Evolutionary conservation across 2,329 filamentous ascomycete species (phyloP).

Genomic region (Scedosporium boydii): DNA sequence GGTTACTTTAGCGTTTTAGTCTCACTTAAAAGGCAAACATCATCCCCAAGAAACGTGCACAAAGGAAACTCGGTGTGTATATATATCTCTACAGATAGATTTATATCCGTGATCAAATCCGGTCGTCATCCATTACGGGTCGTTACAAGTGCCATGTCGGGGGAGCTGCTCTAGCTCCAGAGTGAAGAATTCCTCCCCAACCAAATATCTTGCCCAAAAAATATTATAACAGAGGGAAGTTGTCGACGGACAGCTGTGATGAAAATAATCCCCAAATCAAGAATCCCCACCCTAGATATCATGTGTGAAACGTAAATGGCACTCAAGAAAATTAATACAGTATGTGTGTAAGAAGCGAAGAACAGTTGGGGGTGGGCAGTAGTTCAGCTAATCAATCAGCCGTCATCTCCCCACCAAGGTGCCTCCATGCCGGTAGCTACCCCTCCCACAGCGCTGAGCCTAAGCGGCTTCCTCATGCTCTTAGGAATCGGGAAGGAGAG

Average conservation of each 20-base stretch:
- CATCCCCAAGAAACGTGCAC: background rate
- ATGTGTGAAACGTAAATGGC: background rate
- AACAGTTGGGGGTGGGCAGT: background rate
- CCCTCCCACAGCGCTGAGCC: constrained; percentile 30
- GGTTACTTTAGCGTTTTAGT: background rate
- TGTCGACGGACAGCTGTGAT: constrained; percentile 4
- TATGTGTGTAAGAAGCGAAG: constrained; percentile 5
- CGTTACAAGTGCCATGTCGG: background rate
- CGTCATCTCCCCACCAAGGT: constrained; percentile 33
- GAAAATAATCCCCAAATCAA: constrained; percentile 7
- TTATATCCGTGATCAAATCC: background rate
- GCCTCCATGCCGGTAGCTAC: constrained; percentile 15
- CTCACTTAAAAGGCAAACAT: background rate
- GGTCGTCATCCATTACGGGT: background rate
- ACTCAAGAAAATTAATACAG: background rate
- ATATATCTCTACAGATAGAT: background rate
- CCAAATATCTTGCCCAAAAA: background rate
- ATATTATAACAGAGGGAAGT: background rate
- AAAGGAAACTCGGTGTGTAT: background rate
- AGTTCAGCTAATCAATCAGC: constrained; percentile 11
- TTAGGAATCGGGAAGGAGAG: constrained; percentile 3
- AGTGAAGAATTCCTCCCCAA: background rate
- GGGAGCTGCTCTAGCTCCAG: background rate
- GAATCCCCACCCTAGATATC: background rate
- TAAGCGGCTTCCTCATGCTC: constrained; percentile 25